Evolutionary conservation across 306 rosid species (phyloP).

Genomic region (Glycine tomentella): DNA sequence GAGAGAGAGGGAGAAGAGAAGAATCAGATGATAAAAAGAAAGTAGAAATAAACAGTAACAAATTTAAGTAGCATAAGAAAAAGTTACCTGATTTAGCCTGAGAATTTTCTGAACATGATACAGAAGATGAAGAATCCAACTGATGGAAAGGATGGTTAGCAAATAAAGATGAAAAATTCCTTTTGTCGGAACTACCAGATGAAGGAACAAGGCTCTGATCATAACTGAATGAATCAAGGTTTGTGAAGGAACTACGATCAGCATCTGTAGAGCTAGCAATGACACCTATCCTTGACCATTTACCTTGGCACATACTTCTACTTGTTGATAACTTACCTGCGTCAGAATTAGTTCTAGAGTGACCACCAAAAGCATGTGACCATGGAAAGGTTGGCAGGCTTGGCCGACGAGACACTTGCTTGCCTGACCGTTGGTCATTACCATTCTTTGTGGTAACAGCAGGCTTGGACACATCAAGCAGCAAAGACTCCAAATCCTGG

Average conservation of each 20-base stretch:
- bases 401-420: conserved; percentile 74
- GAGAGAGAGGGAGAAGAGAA: not conserved
- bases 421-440: conserved; percentile 71
- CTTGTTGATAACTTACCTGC: conserved; percentile 68
- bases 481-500: conserved; percentile 86
- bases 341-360: conserved; percentile 81
- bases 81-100: conserved; percentile 61
- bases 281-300: conserved; percentile 75
- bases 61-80: conserved; percentile 24
- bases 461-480: conserved; percentile 81
- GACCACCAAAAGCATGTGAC: conserved; percentile 84
- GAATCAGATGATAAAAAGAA: not conserved
- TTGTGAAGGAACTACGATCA: conserved; percentile 57
- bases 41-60: conserved; percentile 21
- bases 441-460: conserved; percentile 60
- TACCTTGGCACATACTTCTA: conserved; percentile 82
- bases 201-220: conserved; percentile 84
- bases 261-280: conserved; percentile 51
- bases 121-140: conserved; percentile 55
- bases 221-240: conserved; percentile 76
- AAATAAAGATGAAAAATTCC: conserved; percentile 46
- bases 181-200: conserved; percentile 57
- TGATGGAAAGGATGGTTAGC: conserved; percentile 57
- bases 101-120: conserved; percentile 61
- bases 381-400: conserved; percentile 89